phyloP scores from a whole-genome alignment of 1,284 basidiomycete species.

The Earliella scabrosa region DNA sequence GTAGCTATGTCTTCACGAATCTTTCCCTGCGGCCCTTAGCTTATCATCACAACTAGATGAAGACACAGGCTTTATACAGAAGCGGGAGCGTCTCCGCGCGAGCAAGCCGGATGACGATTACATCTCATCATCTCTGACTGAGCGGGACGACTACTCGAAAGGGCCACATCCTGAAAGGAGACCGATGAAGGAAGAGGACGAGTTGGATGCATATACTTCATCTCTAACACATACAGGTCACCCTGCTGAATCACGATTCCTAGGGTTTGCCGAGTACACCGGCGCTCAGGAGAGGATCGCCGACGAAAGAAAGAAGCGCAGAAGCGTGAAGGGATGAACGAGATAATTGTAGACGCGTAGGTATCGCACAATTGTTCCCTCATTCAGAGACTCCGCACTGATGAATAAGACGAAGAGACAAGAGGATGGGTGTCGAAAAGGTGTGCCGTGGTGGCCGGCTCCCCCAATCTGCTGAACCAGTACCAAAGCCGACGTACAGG shows the following conservation, averaged over 20 bases:
- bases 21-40: too few relatives aligned
- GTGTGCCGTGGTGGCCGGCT: constrained; percentile 73
- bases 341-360: constrained; percentile 87
- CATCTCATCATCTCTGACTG: constrained; percentile 79
- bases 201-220: too few relatives aligned
- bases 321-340: constrained; percentile 78
- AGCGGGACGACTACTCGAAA: constrained; percentile 53
- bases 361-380: constrained; percentile 36
- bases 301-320: constrained; percentile 74
- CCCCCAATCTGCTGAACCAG: constrained; percentile 36
- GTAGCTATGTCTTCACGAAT: neutral
- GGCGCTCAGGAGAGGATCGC: constrained; percentile 87
- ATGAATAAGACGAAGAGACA: constrained; percentile 88
- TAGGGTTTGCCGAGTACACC: constrained; percentile 90
- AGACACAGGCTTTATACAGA: constrained; percentile 68
- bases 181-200: constrained; percentile 87
- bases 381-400: constrained; percentile 45
- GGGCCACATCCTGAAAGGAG: constrained; percentile 92
- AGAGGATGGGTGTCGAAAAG: too few relatives aligned
- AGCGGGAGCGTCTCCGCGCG: constrained; percentile 67
- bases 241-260: neutral
- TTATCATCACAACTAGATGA: neutral
- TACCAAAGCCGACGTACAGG: constrained; percentile 63
- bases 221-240: neutral
- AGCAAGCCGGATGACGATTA: constrained; percentile 64